These are phyloP conservation scores for Vararia minispora DNA, from an alignment of 768 basidiomycete species.

Conservation along the genomic window DNA sequence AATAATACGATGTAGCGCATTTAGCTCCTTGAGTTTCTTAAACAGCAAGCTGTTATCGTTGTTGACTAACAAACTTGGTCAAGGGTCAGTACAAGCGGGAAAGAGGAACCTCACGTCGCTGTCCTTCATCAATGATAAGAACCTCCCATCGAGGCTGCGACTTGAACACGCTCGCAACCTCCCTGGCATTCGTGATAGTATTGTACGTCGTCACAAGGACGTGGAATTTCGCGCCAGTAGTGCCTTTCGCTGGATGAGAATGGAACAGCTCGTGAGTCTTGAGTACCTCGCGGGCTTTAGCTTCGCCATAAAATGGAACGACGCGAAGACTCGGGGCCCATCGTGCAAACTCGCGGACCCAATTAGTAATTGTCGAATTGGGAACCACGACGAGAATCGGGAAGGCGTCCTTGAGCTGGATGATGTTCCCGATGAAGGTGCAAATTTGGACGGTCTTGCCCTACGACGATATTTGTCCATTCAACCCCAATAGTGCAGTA, in stretches of 20 bases:
- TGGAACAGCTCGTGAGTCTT: constrained; percentile 76
- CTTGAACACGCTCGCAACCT: constrained; percentile 69
- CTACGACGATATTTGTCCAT: constrained; percentile 25
- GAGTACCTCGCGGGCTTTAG: constrained; percentile 69
- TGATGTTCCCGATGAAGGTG: constrained; percentile 65
- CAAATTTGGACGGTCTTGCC: constrained; percentile 91
- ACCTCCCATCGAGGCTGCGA: constrained; percentile 84
- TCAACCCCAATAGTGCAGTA: neutral
- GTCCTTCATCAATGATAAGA: constrained; percentile 90
- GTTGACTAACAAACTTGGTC: constrained; percentile 48
- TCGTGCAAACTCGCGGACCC: constrained; percentile 89
- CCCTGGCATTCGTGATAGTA: constrained; percentile 54
- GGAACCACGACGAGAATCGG: constrained; percentile 91
- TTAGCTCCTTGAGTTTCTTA: constrained; percentile 71
- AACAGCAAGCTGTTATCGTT: constrained; percentile 72
- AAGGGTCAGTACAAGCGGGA: constrained; percentile 4
- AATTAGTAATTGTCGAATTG: constrained; percentile 91
- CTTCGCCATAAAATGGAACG: constrained; percentile 80
- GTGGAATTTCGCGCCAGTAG: constrained; percentile 62
- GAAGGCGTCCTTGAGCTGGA: constrained; percentile 42
- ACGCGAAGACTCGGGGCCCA: constrained; percentile 71
- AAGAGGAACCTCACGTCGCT: constrained; percentile 50
- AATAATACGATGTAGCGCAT: constrained; percentile 68
- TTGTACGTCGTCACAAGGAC: constrained; percentile 93
- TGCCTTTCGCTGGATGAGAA: constrained; percentile 22